Base-by-base conservation (phyloP, 2,329 filamentous ascomycete genomes). In the Myrmaecium sp. region DNA sequence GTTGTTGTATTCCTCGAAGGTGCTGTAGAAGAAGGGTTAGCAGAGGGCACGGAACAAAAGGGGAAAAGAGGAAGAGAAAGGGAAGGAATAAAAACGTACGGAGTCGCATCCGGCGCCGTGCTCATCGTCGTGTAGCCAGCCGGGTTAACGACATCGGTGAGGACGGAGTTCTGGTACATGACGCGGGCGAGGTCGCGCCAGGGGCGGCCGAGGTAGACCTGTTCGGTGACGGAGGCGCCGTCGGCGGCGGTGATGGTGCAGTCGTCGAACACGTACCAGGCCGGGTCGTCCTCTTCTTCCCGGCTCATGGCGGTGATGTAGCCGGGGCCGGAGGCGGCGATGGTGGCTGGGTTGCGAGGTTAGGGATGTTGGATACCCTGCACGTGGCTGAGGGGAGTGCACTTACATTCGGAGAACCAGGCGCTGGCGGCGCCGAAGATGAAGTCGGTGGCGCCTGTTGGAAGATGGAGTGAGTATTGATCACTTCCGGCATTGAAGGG, bases 391-490 rank as follows among this genome's bases (percentile, higher is more conserved):
- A 25, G 25, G 12, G 30, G 25, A n/a, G 54, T 53, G 32, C 51
- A 52, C n/a, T 47, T 37, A 19, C 62, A 24, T 17, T 16, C 12
- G 14, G 27, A 52, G 42, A 58, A 60, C 62, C 57, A 70, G 26
- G 54, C 50, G 31, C 47, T 36, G 26, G 60, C 53, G 46, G 62
- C 51, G 21, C 66, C 57, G 38, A 70, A 71, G 35, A 66, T 61
- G 35, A 67, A 67, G 36, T 70, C 66, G 22, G 62, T 59, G 5
- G 63, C 60, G n/a, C 66, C n/a, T n/a, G n/a, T n/a, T n/a, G n/a
- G n/a, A n/a, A n/a, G n/a, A n/a, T n/a, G n/a, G n/a, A n/a, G n/a
- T n/a, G n/a, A n/a, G n/a, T n/a, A n/a, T n/a, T n/a, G n/a, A n/a
- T n/a, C n/a, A n/a, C n/a, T n/a, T n/a, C n/a, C n/a, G n/a, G n/a